Percentiles rank a stretch among this genome's conserved stretches.
phyloP scores from a whole-genome alignment of 2,329 filamentous ascomycete genomes.

The Neospermospora avenae region DNA sequence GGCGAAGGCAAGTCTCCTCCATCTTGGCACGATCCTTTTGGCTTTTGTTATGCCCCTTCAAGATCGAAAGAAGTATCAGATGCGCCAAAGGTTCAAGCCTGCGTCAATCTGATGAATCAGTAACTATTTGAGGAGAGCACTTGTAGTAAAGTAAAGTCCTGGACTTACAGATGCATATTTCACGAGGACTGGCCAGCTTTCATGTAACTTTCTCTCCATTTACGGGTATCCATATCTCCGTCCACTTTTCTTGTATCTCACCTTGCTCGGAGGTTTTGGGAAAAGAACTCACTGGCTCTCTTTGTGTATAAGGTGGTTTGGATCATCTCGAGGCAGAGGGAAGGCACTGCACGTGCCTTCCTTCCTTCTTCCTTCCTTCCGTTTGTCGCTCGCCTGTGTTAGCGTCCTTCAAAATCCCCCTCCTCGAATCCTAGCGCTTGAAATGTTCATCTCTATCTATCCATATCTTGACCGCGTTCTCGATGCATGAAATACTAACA shows the following conservation, averaged over 20 bases:
- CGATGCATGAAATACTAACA: background rate
- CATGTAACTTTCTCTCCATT: background rate
- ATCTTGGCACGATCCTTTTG: background rate
- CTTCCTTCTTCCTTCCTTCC: background rate
- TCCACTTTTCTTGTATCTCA: background rate
- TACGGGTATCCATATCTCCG: no score
- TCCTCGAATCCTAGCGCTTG: background rate
- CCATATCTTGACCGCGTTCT: background rate
- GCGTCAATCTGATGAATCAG: no score
- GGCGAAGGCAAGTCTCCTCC: background rate
- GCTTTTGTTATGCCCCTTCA: background rate
- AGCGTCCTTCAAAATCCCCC: background rate
- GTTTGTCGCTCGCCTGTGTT: background rate
- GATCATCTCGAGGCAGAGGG: no score
- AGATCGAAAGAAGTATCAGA: background rate
- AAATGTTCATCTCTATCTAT: background rate
- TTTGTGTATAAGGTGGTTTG: background rate
- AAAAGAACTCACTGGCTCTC: background rate
- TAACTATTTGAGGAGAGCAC: background rate
- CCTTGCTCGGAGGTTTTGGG: background rate
- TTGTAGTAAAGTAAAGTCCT: background rate
- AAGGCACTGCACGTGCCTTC: background rate
- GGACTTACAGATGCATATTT: background rate
- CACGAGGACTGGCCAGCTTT: background rate
- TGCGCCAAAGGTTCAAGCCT: no score